Percentiles rank a stretch among this genome's conserved stretches.
phyloP scores from a whole-genome alignment of 805 yeast species.

The Priceomyces carsonii region DNA sequence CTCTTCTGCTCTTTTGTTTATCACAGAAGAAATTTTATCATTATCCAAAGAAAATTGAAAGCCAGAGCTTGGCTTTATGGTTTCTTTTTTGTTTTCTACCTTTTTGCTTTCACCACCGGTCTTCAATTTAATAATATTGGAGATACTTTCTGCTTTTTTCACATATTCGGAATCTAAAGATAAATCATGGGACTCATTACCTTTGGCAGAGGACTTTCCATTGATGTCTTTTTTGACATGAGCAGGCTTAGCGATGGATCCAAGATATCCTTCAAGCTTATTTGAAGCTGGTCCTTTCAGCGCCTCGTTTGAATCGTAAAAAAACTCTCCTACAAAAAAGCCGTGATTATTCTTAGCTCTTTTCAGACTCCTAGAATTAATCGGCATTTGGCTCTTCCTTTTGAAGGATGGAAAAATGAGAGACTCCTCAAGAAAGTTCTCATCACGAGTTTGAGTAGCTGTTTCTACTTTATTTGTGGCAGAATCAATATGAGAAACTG shows the following conservation, averaged over 20 bases:
- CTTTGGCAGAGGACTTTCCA: background rate
- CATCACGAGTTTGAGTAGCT: conserved; percentile 41
- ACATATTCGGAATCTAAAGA: conserved; percentile 29
- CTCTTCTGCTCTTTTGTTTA: conserved; percentile 18
- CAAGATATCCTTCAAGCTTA: conserved; percentile 35
- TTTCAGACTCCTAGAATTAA: conserved; percentile 10
- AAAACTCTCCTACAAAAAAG: conserved; percentile 36
- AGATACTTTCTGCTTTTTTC: conserved; percentile 22
- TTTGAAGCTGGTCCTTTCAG: conserved; percentile 11
- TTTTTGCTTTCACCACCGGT: conserved; percentile 11
- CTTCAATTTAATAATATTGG: conserved; percentile 33
- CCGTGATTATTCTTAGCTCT: conserved; percentile 22
- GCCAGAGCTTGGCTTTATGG: conserved; percentile 34
- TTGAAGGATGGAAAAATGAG: conserved; percentile 26
- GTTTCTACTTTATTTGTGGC: conserved; percentile 36
- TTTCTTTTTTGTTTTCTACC: conserved; percentile 6
- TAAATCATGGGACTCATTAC: conserved; percentile 8
- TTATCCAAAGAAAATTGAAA: conserved; percentile 36
- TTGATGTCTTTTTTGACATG: conserved; percentile 15
- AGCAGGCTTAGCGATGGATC: conserved; percentile 31
- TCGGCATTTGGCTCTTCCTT: conserved; percentile 11
- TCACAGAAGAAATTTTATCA: conserved; percentile 24
- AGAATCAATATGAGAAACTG: conserved; percentile 18
- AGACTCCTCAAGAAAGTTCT: conserved; percentile 25
- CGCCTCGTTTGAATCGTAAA: conserved; percentile 28